Evolutionary conservation across 352 stramenopile genomes (phyloP).

Genomic region (Phytophthora litchii): DNA sequence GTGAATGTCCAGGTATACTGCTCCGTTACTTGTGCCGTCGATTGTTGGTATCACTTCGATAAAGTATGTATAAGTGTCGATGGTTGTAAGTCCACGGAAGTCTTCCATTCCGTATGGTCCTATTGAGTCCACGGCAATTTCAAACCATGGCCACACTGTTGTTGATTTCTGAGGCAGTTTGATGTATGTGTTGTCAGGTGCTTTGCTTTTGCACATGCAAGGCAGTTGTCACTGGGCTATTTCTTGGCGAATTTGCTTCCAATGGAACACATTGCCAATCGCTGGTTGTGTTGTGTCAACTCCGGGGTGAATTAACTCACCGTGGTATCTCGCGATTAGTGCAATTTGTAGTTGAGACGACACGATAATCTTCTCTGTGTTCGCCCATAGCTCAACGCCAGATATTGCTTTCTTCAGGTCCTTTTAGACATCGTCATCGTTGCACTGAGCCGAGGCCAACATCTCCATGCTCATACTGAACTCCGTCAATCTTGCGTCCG

Average conservation of each 20-base stretch:
- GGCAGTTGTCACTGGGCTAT: neutral
- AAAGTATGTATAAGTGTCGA: neutral
- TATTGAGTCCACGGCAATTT: conserved; percentile 2
- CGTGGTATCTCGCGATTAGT: neutral
- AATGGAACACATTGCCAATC: neutral
- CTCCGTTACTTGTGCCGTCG: neutral
- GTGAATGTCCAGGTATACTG: neutral
- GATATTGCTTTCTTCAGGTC: neutral
- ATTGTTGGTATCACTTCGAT: neutral
- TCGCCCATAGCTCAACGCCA: neutral
- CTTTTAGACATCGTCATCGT: neutral
- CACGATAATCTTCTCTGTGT: neutral
- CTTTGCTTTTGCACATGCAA: conserved; percentile 3
- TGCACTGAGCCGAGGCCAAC: neutral
- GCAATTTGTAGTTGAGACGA: too few species aligned
- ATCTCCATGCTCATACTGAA: neutral
- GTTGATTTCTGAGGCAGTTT: neutral
- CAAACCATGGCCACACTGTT: conserved; percentile 1
- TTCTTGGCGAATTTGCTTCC: neutral
- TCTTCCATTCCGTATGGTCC: neutral
- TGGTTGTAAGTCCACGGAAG: neutral
- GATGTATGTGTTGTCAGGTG: neutral
- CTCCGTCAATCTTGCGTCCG: neutral
- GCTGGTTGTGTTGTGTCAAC: neutral
- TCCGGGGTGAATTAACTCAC: neutral